Conservation (phyloP, 345 rosid species). For the Hypericum perforatum region DNA sequence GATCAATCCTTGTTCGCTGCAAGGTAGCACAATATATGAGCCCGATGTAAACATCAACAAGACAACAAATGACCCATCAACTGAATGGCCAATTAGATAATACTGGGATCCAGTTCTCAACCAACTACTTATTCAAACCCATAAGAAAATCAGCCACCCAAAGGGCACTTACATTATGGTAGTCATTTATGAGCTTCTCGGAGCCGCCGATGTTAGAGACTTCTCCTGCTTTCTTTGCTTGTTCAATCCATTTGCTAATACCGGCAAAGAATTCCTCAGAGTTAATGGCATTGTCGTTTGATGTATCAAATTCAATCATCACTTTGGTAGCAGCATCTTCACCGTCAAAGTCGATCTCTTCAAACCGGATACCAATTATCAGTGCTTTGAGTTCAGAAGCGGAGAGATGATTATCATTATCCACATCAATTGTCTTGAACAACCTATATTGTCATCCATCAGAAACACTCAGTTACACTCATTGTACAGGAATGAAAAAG, state of each 20-base stretch:
- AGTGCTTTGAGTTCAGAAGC: slow-evolving; percentile 53
- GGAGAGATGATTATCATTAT: slow-evolving; percentile 38
- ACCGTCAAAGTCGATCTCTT: slow-evolving; percentile 56
- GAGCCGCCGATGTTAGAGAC: slow-evolving; percentile 18
- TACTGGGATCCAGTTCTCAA: not conserved
- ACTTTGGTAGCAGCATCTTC: slow-evolving; percentile 56
- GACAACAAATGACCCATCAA: too few species aligned
- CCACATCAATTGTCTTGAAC: slow-evolving; percentile 54
- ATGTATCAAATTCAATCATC: slow-evolving; percentile 58
- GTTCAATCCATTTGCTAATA: slow-evolving; percentile 35
- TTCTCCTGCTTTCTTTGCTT: slow-evolving; percentile 18
- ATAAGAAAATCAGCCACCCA: not conserved
- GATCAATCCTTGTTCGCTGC: slow-evolving; percentile 76
- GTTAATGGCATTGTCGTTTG: slow-evolving; percentile 29
- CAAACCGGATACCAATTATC: slow-evolving; percentile 64
- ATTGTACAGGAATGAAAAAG: not conserved
- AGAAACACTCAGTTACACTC: not conserved
- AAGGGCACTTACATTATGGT: slow-evolving; percentile 37
- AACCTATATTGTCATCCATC: slow-evolving; percentile 34
- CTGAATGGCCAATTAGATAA: not conserved
- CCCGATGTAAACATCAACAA: too few species aligned
- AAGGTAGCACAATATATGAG: not conserved
- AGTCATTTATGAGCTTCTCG: slow-evolving; percentile 34
- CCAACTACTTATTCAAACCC: not conserved
- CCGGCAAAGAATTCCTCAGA: slow-evolving; percentile 43